These are phyloP conservation scores for Ogataea angusta DNA, from an alignment of 805 yeast species.

Conservation along the genomic window DNA sequence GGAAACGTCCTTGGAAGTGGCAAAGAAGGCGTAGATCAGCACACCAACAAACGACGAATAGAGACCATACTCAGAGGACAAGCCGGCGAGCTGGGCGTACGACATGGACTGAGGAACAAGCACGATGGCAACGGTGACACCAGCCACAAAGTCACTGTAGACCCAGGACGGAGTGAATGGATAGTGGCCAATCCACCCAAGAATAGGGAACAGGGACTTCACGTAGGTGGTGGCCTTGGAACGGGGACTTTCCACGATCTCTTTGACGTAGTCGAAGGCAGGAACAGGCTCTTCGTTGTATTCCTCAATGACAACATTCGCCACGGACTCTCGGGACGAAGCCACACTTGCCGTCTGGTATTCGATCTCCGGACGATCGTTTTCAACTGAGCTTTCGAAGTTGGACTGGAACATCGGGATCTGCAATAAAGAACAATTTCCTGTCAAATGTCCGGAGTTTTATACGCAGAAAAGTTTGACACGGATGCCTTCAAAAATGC, in stretches of 20 bases:
- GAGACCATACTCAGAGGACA: slow-evolving; percentile 80
- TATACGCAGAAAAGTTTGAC: not conserved
- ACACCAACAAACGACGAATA: slow-evolving; percentile 93
- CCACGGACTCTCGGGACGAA: slow-evolving; percentile 3
- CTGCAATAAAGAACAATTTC: not conserved
- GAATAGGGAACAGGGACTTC: slow-evolving; percentile 70
- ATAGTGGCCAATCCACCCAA: slow-evolving; percentile 82
- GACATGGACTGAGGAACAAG: slow-evolving; percentile 96
- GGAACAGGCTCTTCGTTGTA: slow-evolving; percentile 28
- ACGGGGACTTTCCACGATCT: slow-evolving; percentile 38
- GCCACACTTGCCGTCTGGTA: slow-evolving; percentile 2
- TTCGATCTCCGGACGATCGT: not conserved
- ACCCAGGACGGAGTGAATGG: slow-evolving; percentile 64
- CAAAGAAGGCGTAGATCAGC: slow-evolving; percentile 82
- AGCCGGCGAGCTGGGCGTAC: slow-evolving; percentile 81
- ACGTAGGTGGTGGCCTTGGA: slow-evolving; percentile 45
- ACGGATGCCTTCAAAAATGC: not conserved
- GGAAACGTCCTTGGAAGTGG: slow-evolving; percentile 92
- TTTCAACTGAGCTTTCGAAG: not conserved
- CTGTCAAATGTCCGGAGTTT: not conserved
- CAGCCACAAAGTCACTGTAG: slow-evolving; percentile 81
- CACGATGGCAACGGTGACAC: slow-evolving; percentile 89
- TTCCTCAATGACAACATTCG: slow-evolving; percentile 9
- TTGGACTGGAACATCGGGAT: not conserved
- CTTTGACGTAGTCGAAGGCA: slow-evolving; percentile 27